A percentile compares a stretch with the other conserved stretches of the same genome.
Conservation (phyloP, 208 protist genomes). For the Acanthamoeba castellanii region DNA sequence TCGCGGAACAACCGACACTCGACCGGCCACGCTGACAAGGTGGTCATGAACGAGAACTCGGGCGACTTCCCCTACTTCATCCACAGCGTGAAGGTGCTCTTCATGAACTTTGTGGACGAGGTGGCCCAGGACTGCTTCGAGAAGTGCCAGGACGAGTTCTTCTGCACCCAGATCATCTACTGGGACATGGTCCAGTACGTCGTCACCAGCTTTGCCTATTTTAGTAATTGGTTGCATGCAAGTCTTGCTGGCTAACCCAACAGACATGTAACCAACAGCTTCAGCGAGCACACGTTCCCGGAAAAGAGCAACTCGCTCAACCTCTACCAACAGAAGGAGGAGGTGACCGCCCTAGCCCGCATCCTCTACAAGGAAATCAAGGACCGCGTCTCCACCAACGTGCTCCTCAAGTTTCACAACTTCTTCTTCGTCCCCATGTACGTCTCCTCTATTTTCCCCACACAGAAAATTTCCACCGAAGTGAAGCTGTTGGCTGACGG, state of each 20-base stretch:
- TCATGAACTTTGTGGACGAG: slow-evolving; percentile 58
- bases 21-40: background rate
- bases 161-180: slow-evolving; percentile 66
- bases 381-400: background rate
- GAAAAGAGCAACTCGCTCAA: slow-evolving; percentile 14
- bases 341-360: slow-evolving; percentile 27
- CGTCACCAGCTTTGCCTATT: no score
- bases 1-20: background rate
- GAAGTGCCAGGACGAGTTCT: slow-evolving; percentile 72
- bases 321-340: slow-evolving; percentile 54
- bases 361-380: slow-evolving; percentile 50
- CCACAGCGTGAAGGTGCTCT: slow-evolving; percentile 44
- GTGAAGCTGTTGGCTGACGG: background rate
- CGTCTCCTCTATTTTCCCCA: background rate
- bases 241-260: background rate
- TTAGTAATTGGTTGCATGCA: no score
- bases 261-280: no score
- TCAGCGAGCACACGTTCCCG: slow-evolving; percentile 66
- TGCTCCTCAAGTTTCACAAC: slow-evolving; percentile 73
- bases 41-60: background rate
- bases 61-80: slow-evolving; percentile 49
- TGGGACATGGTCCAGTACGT: slow-evolving; percentile 63
- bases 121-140: slow-evolving; percentile 31
- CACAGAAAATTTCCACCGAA: no score
- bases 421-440: slow-evolving; percentile 70